Percentiles rank a stretch among this genome's conserved stretches.
Evolutionary conservation across 1,139 yeast genomes (phyloP).

Genomic region (Arxiozyma heterogenica): DNA sequence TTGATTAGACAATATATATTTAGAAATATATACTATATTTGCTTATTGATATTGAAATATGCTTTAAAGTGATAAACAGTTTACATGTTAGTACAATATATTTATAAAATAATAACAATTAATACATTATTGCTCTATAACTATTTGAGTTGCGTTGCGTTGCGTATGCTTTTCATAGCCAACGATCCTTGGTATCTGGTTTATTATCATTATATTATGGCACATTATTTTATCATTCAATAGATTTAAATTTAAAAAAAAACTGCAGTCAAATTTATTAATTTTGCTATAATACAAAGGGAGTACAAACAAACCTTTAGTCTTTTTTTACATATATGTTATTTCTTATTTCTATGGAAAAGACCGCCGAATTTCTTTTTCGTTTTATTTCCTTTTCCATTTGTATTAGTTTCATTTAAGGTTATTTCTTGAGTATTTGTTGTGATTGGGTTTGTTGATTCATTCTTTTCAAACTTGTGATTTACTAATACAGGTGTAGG

Average conservation of each 20-base stretch:
- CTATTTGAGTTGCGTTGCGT: neutral
- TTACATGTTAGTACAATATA: too few species aligned
- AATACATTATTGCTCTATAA: neutral
- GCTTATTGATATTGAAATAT: neutral
- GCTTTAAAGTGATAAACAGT: neutral
- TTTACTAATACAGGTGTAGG: neutral
- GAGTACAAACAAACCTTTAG: neutral
- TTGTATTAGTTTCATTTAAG: slow-evolving; percentile 2
- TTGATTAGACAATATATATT: too few species aligned
- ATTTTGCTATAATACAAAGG: neutral
- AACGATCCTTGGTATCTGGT: neutral
- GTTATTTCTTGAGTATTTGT: neutral
- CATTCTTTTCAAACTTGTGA: slow-evolving; percentile 1
- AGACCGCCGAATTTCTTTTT: slow-evolving; percentile 26
- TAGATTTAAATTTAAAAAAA: too few species aligned
- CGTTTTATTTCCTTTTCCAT: slow-evolving; percentile 8
- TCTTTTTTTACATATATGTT: neutral
- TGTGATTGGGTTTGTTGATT: neutral
- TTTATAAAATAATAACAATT: too few species aligned
- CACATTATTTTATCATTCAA: neutral
- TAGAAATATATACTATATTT: neutral
- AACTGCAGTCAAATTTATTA: neutral
- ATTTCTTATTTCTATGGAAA: slow-evolving; percentile 16
- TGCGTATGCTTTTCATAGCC: neutral
- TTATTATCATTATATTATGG: neutral